Evolutionary conservation across 305 asterid genomes (phyloP).

Genomic region (Withania somnifera): DNA sequence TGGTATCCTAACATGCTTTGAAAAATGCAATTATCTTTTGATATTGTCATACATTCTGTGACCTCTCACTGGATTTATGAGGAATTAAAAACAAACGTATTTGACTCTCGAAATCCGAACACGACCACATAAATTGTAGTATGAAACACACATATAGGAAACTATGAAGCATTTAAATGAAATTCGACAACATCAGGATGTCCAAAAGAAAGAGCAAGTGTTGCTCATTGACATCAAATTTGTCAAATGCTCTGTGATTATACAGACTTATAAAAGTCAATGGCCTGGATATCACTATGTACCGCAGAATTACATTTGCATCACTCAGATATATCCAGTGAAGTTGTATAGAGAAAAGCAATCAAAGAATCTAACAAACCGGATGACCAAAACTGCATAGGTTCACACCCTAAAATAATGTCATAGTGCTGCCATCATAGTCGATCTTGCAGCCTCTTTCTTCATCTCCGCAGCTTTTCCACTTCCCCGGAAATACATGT

Average conservation of each 20-base stretch:
- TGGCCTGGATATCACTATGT: neutral
- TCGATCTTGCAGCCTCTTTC: constrained; percentile 77
- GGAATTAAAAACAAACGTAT: no score
- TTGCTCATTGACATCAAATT: neutral
- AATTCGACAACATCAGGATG: neutral
- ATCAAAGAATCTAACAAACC: constrained; percentile 4
- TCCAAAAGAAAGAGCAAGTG: neutral
- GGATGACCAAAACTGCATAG: neutral
- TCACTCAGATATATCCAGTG: neutral
- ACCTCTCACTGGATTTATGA: no score
- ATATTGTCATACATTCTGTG: no score
- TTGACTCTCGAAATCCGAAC: neutral
- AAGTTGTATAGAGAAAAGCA: neutral
- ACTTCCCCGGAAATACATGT: constrained; percentile 88
- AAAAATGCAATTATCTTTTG: no score
- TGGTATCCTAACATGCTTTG: no score
- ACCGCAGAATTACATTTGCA: neutral
- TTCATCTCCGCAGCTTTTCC: constrained; percentile 90
- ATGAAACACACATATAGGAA: neutral
- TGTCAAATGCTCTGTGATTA: neutral
- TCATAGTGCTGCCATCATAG: constrained; percentile 73
- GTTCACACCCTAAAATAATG: neutral
- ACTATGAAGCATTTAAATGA: neutral
- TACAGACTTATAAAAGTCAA: neutral
- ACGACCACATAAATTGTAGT: neutral